Percentiles rank a stretch among this genome's conserved stretches.
phyloP scores from a whole-genome alignment of 352 stramenopile genomes.

The Globisporangium paroecandrum region DNA sequence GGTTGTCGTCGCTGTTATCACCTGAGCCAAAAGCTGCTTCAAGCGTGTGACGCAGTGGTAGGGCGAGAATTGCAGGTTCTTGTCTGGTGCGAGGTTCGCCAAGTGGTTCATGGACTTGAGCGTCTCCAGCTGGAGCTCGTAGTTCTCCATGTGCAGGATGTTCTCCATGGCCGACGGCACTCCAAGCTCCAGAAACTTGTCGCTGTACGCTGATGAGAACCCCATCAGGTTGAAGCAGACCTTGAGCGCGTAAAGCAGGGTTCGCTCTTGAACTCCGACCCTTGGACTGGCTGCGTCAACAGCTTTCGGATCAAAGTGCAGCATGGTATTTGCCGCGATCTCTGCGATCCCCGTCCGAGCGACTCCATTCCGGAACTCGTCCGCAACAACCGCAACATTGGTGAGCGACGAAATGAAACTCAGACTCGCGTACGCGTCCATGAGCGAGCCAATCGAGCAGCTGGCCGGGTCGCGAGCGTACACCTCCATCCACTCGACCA shows the following conservation, averaged over 20 bases:
- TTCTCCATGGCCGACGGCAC: conserved; percentile 42
- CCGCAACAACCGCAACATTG: conserved; percentile 17
- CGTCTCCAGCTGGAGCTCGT: conserved; percentile 32
- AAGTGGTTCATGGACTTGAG: conserved; percentile 30
- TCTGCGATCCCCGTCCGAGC: conserved; percentile 43
- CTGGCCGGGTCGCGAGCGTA: conserved; percentile 43
- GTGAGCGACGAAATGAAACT: conserved; percentile 36
- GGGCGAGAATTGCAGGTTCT: conserved; percentile 27
- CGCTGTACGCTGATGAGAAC: conserved; percentile 32
- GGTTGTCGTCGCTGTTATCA: neutral
- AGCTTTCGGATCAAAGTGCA: conserved; percentile 25
- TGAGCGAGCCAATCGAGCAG: conserved; percentile 28
- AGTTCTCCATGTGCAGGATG: conserved; percentile 39
- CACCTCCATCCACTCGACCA: conserved; percentile 78
- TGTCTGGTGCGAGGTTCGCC: conserved; percentile 20
- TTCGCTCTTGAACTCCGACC: conserved; percentile 13
- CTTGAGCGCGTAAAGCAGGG: conserved; percentile 38
- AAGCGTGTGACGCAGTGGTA: conserved; percentile 24
- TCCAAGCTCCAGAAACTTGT: conserved; percentile 33
- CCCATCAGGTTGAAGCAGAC: conserved; percentile 43
- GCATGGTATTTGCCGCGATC: conserved; percentile 31
- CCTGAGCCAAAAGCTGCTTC: conserved; percentile 13
- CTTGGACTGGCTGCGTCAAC: conserved; percentile 11
- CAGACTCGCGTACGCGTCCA: conserved; percentile 41
- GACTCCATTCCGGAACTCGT: conserved; percentile 30